Conservation (phyloP, 306 rosid genomes). For the Sechiopsis laciniata region DNA sequence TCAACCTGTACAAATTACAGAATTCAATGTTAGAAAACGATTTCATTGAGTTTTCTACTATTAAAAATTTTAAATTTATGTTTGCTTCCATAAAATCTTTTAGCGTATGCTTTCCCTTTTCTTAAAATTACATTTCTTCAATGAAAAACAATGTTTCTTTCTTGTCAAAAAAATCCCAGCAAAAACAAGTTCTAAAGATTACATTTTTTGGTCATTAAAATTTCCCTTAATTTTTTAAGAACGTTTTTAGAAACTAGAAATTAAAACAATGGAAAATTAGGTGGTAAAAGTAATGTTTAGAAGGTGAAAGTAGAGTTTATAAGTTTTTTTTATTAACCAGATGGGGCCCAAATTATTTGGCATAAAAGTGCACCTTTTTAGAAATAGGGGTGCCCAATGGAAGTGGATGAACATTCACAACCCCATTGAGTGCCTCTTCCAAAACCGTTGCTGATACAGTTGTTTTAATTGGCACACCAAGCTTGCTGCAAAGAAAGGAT, state of each 20-base stretch:
- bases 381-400: constrained; percentile 53
- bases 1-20: constrained; percentile 56
- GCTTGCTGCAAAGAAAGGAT: constrained; percentile 53
- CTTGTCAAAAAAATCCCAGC: no score
- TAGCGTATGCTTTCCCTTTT: neutral
- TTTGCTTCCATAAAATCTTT: neutral
- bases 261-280: neutral
- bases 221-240: neutral
- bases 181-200: no score
- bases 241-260: neutral
- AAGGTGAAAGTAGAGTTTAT: no score
- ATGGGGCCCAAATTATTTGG: neutral
- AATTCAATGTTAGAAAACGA: neutral
- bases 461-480: constrained; percentile 97
- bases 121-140: neutral
- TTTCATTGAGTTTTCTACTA: neutral
- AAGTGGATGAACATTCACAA: constrained; percentile 61
- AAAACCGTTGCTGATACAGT: constrained; percentile 85
- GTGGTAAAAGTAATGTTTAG: neutral
- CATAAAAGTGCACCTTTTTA: constrained; percentile 49
- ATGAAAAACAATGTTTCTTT: no score
- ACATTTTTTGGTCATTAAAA: neutral
- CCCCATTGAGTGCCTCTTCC: constrained; percentile 91
- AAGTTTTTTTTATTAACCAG: neutral
- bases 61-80: no score